Base-by-base conservation (phyloP, 2,329 filamentous ascomycete genomes). In the Malbranchea cinnamomea region DNA sequence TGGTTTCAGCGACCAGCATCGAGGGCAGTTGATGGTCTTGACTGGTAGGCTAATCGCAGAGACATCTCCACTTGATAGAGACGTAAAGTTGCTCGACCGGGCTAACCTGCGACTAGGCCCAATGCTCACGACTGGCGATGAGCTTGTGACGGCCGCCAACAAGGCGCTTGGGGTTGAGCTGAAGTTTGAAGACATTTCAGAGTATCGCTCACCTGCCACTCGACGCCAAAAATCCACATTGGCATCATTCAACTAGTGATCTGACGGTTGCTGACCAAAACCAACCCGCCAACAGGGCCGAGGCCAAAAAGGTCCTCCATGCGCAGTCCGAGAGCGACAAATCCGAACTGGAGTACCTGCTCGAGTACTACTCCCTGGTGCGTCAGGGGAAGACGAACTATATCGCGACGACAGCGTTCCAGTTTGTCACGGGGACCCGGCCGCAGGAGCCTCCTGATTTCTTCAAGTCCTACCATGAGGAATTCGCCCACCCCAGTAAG, bases 351-450 rank as follows among this genome's bases (percentile, higher is more conserved):
- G 40, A 63, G 41, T 65, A 63, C 38, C 40, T 67, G 4, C 53
- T 67, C 4, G 62, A 68, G 38, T 67, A 67, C 44, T 67, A 65
- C 46, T 60, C 58, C 24, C 49, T 68, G 6, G 63, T 67, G 6
- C 53, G 60, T 26, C 62, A 65, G 38, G 63, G 64, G 11, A 67
- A 67, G 50, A 64, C 62, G 0, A 68, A 67, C 43, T 67, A 67
- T 43, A 61, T 68, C 38, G 49, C 62, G 2, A 67, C 63, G 1
- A 59, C 55, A 3, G 56, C 62, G 1, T 68, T 67, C 39, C 56
- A 62, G 31, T 54, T 66, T 31, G 54, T 67, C 17, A 67, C 63
- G 2, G 60, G 57, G 3, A 37, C 44, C 19, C 53, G 60, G 35
- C 59, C 63, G 0, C 62, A 59, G 10, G 53, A 65, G 46, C 60